Evolutionary conservation across 768 basidiomycete genomes (phyloP), one percentile per base, ranked within the genome.

Genomic region (Thelephora ganbajun): DNA sequence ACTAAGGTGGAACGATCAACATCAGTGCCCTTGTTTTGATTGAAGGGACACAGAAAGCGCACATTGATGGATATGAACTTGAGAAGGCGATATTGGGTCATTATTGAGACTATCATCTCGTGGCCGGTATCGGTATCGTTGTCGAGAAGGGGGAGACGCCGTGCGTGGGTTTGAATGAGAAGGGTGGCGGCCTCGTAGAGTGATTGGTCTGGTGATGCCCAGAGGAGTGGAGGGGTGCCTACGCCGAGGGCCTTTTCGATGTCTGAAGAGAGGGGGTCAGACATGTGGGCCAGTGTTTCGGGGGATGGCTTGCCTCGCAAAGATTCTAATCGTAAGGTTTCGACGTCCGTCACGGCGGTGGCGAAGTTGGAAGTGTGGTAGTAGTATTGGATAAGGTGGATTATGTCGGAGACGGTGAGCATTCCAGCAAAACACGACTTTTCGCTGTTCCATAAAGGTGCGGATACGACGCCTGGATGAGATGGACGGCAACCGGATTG

Each of bases 41-140:
- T 51, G 35, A 48, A 43, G 49, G 36, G 12, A 13, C 33, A 35
- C 35, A 18, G 2, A 30, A 14, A 18, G 66, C 77, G 48, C 57
- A 94, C 94, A 65, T 98, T 99, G 59, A 94, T 93, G 33, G 96
- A 80, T 51, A 99, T 93, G 63, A 97, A 98, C 64, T 98, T 98
- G 67, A 99, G 82, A 13, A 98, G 83, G 33, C 96, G 79, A 59
- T 99, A 99, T 63, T 98, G 96, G 0, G 96, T 99, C 48, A 99
- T 69, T 4, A 98, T 93, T 19, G 87, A 91, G 19, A 98, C 81
- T 57, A 99, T 89, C 37, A 97, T 81, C 66, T 98, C 92, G 47
- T 94, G 90, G 7, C 87, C 88, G 2, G 94, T 97, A 61, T 91
- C 89, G 1, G 86, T 75, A 60, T 98, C 96, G 50, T 79, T 73